Evolutionary conservation across 2,329 filamentous ascomycete species (phyloP), one percentile per base, ranked within the genome.

Genomic region (Chrysoporthe puriensis): DNA sequence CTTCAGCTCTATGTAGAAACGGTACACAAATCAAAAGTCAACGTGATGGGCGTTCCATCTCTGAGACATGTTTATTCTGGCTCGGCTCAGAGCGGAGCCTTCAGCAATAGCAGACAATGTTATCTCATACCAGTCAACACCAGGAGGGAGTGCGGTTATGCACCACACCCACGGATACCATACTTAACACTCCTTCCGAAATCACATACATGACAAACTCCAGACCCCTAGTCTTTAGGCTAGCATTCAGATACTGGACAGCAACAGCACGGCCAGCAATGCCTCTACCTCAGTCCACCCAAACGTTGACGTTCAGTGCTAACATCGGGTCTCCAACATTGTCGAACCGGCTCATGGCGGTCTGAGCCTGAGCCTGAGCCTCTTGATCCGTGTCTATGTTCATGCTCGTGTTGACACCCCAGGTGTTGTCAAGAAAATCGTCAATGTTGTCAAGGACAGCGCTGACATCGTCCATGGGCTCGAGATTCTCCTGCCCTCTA

Each of bases 361-460:
- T 43, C 32, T 40, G 7, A 32, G 60, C 43, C 60, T 70, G 44
- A 32, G 56, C 63, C 32, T 68, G 60, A 63, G 67, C 32, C 50
- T 69, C 74, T 7, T 74, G 73, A 9, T 73, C 75, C 66, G 75
- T 68, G 0, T 76, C 74, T 9, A 82, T 73, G 65, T 82, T 79
- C 1, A 73, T 71, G 42, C 54, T 62, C 18, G 44, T 59, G 32
- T 81, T 77, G 2, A 80, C 70, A 46, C 80, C 75, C 74, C 76
- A 78, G 18, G 73, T 73, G 18, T 70, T 52, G 52, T 80, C 79
- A 8, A 84, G 71, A 64, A 83, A 84, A 21, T 84, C 79, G 62
- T 78, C 79, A 6, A 85, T 72, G 68, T 85, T 82, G 26, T 79
- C 76, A 67, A 85, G 74, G 1, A 85, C 82, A 4, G 76, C 80